Evolutionary conservation across 2,329 filamentous ascomycete species (phyloP).

Genomic region (Ascochyta pisi): DNA sequence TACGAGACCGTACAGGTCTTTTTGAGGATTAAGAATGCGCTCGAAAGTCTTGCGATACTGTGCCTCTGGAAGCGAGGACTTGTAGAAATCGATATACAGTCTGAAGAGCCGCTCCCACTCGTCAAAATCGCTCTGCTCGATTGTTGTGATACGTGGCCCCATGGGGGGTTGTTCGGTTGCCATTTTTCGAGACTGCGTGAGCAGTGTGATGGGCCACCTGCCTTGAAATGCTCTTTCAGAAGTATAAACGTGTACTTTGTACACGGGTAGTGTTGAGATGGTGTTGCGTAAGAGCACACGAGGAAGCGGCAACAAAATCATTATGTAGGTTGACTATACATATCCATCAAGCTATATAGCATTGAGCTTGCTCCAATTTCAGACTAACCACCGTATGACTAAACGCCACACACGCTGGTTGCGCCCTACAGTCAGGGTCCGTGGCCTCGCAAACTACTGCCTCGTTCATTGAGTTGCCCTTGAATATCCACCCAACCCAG

Average conservation of each 20-base stretch:
- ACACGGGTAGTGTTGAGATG: no score
- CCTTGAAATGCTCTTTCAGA: no score
- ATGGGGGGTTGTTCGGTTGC: background rate
- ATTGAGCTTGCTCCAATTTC: no score
- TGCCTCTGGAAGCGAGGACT: conserved; percentile 13
- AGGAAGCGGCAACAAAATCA: background rate
- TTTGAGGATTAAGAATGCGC: conserved; percentile 6
- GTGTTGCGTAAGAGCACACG: background rate
- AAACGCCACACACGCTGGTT: conserved; percentile 4
- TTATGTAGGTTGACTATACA: background rate
- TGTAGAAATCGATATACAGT: conserved; percentile 21
- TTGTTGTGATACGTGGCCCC: conserved; percentile 1
- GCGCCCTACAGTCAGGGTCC: background rate
- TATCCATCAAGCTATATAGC: no score
- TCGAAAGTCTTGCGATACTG: conserved; percentile 18
- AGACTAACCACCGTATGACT: background rate
- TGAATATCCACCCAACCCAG: conserved; percentile 3
- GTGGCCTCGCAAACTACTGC: conserved; percentile 11
- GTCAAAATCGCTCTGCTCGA: conserved; percentile 4
- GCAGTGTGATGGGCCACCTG: no score
- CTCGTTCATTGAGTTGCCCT: background rate
- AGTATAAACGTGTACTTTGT: no score
- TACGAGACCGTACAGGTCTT: conserved; percentile 7
- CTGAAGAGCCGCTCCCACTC: conserved; percentile 19
- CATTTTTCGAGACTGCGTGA: background rate